These are phyloP conservation scores for Baudoinia panamericana DNA, from an alignment of 495 filamentous ascomycete species.

Conservation along the genomic window DNA sequence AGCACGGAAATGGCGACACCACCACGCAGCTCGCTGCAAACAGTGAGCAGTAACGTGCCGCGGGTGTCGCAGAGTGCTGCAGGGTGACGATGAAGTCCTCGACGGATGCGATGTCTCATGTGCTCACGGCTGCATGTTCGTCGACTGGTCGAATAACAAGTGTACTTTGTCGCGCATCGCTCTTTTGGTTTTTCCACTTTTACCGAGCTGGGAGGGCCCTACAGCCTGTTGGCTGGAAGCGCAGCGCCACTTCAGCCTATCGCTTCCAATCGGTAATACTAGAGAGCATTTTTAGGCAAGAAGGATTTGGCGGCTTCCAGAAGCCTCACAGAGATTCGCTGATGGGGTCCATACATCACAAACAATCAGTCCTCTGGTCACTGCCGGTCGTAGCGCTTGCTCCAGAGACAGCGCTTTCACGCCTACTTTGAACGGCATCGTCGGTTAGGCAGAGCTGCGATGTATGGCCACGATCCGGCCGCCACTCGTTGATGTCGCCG, in stretches of 20 bases:
- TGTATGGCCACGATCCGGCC: too few species aligned
- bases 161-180: not conserved
- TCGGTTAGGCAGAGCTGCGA: too few species aligned
- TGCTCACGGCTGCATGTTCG: conserved; percentile 8
- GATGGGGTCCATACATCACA: not conserved
- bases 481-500: too few species aligned
- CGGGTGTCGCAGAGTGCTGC: conserved; percentile 7
- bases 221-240: conserved; percentile 2
- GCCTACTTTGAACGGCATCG: too few species aligned
- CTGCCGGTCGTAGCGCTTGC: conserved; percentile 4
- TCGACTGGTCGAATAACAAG: not conserved
- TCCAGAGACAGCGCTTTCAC: too few species aligned
- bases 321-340: conserved; percentile 3
- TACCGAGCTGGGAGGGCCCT: not conserved
- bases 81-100: not conserved
- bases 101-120: conserved; percentile 4
- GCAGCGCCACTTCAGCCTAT: conserved; percentile 6
- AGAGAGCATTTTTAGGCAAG: too few species aligned
- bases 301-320: too few species aligned
- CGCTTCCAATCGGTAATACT: conserved; percentile 18
- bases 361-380: not conserved
- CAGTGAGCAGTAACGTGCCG: conserved; percentile 1
- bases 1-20: too few species aligned
- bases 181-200: not conserved
- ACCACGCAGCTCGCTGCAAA: conserved; percentile 3